phyloP scores from a whole-genome alignment of 2,329 filamentous ascomycete species.

The Myriosclerotinia scirpicola region DNA sequence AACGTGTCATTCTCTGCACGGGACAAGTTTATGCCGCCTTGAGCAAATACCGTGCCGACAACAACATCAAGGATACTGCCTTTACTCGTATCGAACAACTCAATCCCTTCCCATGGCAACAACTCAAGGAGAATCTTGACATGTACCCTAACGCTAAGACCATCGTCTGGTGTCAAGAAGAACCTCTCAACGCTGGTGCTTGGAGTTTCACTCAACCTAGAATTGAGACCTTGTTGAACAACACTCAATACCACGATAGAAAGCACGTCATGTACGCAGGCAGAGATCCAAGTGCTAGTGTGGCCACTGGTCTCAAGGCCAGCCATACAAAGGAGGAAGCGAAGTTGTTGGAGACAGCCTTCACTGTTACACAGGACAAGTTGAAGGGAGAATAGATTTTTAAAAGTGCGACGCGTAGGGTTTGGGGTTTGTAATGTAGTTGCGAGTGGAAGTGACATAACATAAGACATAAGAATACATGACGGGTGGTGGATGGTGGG shows the following conservation, averaged over 20 bases:
- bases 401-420: not conserved
- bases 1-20: slow-evolving; percentile 90
- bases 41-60: slow-evolving; percentile 83
- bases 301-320: slow-evolving; percentile 88
- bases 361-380: slow-evolving; percentile 66
- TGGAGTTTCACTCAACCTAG: slow-evolving; percentile 98
- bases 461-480: not conserved
- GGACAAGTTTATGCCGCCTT: slow-evolving; percentile 93
- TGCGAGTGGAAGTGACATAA: slow-evolving; percentile 2
- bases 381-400: slow-evolving; percentile 54
- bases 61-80: slow-evolving; percentile 85
- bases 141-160: slow-evolving; percentile 96
- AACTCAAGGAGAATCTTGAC: slow-evolving; percentile 95
- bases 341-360: slow-evolving; percentile 69
- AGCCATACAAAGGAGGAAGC: slow-evolving; percentile 91
- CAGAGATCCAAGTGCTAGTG: slow-evolving; percentile 86
- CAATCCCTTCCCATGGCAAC: slow-evolving; percentile 98
- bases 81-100: slow-evolving; percentile 96
- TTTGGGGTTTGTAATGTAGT: slow-evolving; percentile 17
- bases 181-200: slow-evolving; percentile 93
- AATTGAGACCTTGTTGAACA: slow-evolving; percentile 92
- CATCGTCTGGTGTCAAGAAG: slow-evolving; percentile 96
- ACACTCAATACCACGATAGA: slow-evolving; percentile 87
- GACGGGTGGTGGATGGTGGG: slow-evolving; percentile 4
- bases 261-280: slow-evolving; percentile 98